Evolutionary conservation across 257 asterid species (phyloP).

Genomic region (Petunia axillaris): DNA sequence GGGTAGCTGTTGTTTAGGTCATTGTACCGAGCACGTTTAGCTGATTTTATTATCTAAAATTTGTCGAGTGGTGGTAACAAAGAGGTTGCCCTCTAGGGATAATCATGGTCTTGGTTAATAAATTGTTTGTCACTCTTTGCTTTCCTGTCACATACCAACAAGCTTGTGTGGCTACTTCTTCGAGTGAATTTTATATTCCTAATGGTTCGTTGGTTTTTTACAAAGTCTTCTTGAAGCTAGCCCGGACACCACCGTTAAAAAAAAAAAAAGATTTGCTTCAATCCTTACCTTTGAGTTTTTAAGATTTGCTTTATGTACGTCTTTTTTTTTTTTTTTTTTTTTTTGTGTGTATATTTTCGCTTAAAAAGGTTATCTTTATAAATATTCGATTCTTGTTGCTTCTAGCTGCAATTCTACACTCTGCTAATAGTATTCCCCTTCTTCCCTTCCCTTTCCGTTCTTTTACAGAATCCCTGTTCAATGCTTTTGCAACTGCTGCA

Average conservation of each 20-base stretch:
- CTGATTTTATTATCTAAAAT: conserved; percentile 1
- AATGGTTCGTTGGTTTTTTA: background rate
- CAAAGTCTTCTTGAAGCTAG: background rate
- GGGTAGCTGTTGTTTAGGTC: conserved; percentile 18
- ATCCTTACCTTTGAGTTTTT: background rate
- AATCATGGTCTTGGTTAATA: background rate
- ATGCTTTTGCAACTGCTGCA: conserved; percentile 98
- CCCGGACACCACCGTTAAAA: background rate
- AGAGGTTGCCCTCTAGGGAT: conserved; percentile 4
- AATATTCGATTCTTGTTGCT: background rate
- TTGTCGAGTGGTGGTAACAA: conserved; percentile 8
- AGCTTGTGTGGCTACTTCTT: conserved; percentile 16
- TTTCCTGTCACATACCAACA: background rate
- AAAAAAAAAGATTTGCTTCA: background rate
- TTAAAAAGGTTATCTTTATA: background rate
- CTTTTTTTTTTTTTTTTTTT: no score
- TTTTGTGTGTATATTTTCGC: background rate
- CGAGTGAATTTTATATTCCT: background rate
- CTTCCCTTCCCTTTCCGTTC: background rate
- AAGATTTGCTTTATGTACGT: background rate
- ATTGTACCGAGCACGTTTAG: background rate
- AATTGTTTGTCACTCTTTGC: conserved; percentile 12
- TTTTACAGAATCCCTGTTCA: conserved; percentile 84
- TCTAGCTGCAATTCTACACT: background rate
- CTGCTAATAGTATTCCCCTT: background rate